Evolutionary conservation across 345 rosid species (phyloP).

Genomic region (Cochlearia excelsa): DNA sequence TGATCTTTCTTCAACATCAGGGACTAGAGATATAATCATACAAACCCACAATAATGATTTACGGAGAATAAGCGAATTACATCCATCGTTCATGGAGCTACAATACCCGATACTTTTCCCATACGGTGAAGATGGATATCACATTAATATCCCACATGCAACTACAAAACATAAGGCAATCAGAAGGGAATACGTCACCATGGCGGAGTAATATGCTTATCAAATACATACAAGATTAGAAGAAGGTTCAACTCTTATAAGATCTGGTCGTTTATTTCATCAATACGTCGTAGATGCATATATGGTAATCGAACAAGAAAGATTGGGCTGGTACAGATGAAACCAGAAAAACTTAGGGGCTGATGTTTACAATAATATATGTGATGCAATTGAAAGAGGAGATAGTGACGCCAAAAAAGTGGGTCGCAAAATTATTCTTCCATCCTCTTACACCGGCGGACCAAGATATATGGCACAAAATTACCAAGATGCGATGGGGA

Average conservation of each 20-base stretch:
- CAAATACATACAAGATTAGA: conserved; percentile 2
- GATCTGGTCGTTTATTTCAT: neutral
- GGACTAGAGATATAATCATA: too few relatives aligned
- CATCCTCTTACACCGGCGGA: conserved; percentile 3
- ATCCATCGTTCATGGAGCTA: neutral
- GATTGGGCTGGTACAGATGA: neutral
- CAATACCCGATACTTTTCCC: conserved; percentile 9
- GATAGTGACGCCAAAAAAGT: neutral
- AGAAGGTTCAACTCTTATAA: neutral
- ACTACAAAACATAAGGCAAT: neutral
- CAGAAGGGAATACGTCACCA: neutral
- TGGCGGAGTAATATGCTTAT: neutral
- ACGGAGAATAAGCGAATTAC: neutral
- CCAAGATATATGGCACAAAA: conserved; percentile 9
- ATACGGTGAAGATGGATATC: neutral
- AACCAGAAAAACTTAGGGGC: neutral
- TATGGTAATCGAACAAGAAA: conserved; percentile 7
- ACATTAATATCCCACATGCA: neutral
- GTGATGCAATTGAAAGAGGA: conserved; percentile 6
- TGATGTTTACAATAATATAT: neutral
- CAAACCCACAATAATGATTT: neutral
- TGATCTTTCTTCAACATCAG: too few relatives aligned
- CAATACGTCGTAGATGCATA: conserved; percentile 8
- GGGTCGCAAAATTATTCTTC: neutral
- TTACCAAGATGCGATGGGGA: conserved; percentile 16